Percentiles rank a stretch among this genome's conserved stretches.
These are phyloP conservation scores for Arbutus unedo DNA, from an alignment of 148 eudicot species.

Conservation along the genomic window DNA sequence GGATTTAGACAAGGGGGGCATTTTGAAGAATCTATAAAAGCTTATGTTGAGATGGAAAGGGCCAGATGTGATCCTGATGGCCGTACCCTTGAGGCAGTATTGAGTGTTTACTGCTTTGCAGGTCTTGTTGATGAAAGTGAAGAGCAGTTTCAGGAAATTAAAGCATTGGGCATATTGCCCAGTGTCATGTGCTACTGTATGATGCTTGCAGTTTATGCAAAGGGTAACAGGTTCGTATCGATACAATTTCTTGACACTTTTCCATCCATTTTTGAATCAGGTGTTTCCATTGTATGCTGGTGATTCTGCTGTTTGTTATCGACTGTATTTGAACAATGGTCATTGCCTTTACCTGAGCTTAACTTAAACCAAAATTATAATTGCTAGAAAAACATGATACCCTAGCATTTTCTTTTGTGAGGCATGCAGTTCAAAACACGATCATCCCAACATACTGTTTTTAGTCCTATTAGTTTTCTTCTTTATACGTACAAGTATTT, in stretches of 20 bases:
- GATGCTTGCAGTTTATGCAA: slow-evolving; percentile 92
- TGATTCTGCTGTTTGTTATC: slow-evolving; percentile 1
- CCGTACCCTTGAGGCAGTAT: slow-evolving; percentile 81
- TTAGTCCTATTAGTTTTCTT: slow-evolving; percentile 8
- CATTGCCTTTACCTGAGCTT: neutral
- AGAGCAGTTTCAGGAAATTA: slow-evolving; percentile 84
- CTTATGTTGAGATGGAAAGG: slow-evolving; percentile 87
- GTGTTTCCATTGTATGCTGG: neutral
- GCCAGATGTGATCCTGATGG: slow-evolving; percentile 78
- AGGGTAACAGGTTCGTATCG: slow-evolving; percentile 62
- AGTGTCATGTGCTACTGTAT: slow-evolving; percentile 92
- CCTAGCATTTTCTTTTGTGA: neutral
- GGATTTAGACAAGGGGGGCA: slow-evolving; percentile 92
- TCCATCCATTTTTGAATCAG: neutral
- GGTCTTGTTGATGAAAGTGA: slow-evolving; percentile 87
- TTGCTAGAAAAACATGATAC: neutral
- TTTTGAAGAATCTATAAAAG: slow-evolving; percentile 78
- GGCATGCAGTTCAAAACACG: neutral
- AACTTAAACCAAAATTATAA: neutral
- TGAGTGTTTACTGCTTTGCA: slow-evolving; percentile 90
- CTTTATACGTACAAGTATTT: neutral
- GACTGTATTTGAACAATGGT: neutral
- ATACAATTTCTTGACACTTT: neutral
- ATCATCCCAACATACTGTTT: neutral
- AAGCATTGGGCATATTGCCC: slow-evolving; percentile 72